A percentile compares a stretch with the other conserved stretches of the same genome.
phyloP scores from a whole-genome alignment of 202 grass and related monocot genomes.

The Bolboschoenoplectus hybrid region DNA sequence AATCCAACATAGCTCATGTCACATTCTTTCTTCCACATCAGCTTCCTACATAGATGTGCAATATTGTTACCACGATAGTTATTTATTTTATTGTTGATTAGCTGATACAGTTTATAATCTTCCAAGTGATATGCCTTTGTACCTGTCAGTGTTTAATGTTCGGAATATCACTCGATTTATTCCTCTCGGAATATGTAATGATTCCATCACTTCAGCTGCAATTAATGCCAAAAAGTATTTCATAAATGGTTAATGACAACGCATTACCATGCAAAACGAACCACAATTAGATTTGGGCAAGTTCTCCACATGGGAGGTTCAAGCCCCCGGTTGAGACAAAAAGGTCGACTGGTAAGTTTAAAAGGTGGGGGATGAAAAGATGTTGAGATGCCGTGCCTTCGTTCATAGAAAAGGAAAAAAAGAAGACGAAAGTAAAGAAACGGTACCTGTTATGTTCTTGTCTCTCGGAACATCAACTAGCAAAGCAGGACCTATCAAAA shows the following conservation, averaged over 20 bases:
- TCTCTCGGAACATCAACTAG: conserved; percentile 89
- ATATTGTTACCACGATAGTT: conserved; percentile 3
- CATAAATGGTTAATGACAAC: neutral
- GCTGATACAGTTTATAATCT: conserved; percentile 9
- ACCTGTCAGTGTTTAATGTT: conserved; percentile 88
- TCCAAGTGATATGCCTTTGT: neutral
- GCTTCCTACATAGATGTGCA: conserved; percentile 46
- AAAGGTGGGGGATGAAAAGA: neutral
- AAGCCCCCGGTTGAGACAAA: neutral
- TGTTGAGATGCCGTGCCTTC: neutral
- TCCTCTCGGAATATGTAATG: conserved; percentile 67
- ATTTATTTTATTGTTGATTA: conserved; percentile 4
- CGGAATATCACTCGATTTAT: conserved; percentile 80
- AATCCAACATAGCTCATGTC: conserved; percentile 77
- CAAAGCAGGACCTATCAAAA: conserved; percentile 74
- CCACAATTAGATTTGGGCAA: neutral
- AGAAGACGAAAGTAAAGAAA: neutral
- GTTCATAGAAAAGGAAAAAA: neutral
- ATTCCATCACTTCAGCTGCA: conserved; percentile 79
- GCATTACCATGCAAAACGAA: neutral
- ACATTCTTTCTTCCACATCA: conserved; percentile 76
- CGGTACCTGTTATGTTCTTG: conserved; percentile 90
- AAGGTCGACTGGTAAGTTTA: neutral
- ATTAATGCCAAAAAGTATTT: neutral
- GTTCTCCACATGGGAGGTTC: neutral